These are phyloP conservation scores for Tricladium varicosporioides DNA, from an alignment of 2,329 filamentous ascomycete species.

Conservation along the genomic window DNA sequence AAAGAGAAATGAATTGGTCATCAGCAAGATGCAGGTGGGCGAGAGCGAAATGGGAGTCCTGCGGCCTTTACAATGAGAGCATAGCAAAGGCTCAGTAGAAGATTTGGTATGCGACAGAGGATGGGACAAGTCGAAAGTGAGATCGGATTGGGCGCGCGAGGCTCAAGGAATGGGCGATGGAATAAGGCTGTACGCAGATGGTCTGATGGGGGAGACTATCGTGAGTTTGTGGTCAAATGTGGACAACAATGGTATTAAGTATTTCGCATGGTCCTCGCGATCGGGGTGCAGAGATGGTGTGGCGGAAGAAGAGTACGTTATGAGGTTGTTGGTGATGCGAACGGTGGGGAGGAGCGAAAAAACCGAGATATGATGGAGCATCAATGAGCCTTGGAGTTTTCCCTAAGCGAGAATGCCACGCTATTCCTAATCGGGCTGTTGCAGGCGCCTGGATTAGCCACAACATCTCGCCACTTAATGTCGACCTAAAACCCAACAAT, in stretches of 20 bases:
- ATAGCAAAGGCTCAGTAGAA: not conserved
- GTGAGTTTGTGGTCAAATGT: too few relatives aligned
- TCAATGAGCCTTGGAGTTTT: not conserved
- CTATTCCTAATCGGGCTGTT: not conserved
- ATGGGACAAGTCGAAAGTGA: not conserved
- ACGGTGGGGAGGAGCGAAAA: not conserved
- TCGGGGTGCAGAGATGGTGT: too few relatives aligned
- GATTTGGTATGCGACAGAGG: not conserved
- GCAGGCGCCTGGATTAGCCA: not conserved
- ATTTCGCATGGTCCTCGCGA: too few relatives aligned
- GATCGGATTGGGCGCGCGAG: not conserved
- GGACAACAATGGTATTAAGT: too few relatives aligned
- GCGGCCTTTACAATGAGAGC: not conserved
- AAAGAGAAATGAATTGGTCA: slow-evolving; percentile 9
- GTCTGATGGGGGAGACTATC: not conserved
- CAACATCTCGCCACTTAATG: not conserved
- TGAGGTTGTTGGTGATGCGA: too few relatives aligned
- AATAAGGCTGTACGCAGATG: not conserved
- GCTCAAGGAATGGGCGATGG: not conserved
- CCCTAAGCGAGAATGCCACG: not conserved
- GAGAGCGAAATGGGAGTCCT: not conserved
- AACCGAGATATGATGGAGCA: not conserved
- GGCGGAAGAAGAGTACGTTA: too few relatives aligned
- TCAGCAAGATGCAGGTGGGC: slow-evolving; percentile 2
- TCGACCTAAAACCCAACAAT: not conserved